Evolutionary conservation across 2,329 filamentous ascomycete species (phyloP), one percentile per base, ranked within the genome.

Genomic region (Clonostachys sp.): DNA sequence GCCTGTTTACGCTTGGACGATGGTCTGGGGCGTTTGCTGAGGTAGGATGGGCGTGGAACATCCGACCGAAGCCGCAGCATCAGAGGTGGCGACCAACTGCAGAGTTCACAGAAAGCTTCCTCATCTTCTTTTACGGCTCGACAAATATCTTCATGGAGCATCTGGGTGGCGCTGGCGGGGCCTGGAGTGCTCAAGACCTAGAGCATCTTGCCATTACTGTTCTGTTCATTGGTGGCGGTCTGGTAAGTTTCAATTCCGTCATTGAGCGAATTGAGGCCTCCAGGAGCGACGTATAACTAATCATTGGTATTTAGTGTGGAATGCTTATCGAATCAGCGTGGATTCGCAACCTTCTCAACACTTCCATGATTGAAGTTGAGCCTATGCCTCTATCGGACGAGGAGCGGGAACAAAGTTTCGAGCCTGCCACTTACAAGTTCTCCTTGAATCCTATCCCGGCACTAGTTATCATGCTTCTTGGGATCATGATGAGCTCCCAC

Each of bases 71-170:
- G 51, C 59, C 57, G 14, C 50, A 55, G 12, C 76, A 82, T 16
- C 75, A 80, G 53, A 80, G 75, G 60, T 86, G 86, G 79, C 81
- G 81, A 45, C 88, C 87, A 1, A 88, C 88, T 0, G 90, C 89
- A 20, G 92, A 97, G 68, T 96, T 95, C 57, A 81, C 86, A 44
- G 92, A 97, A 66, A 95, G 89, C 34, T 84, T 86, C 48, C 80
- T 96, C 54, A 96, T 97, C 53, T 95, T 91, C 71, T 73, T 89
- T 33, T 97, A 96, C 61, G 92, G 94, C 34, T 75, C 83, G 3
- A 92, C 86, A 50, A 96, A 97, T 65, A 84, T 97, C 48, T 96
- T 95, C 66, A 74, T 97, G 33, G 92, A 97, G 66, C 92, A 96
- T 61, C 75, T 97, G 24, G 83, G 84, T 46, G 80, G 78, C 45